A percentile compares a stretch with the other conserved stretches of the same genome.
Conservation (phyloP, 441 rosid genomes). For the Pelargonium fulgidum region DNA sequence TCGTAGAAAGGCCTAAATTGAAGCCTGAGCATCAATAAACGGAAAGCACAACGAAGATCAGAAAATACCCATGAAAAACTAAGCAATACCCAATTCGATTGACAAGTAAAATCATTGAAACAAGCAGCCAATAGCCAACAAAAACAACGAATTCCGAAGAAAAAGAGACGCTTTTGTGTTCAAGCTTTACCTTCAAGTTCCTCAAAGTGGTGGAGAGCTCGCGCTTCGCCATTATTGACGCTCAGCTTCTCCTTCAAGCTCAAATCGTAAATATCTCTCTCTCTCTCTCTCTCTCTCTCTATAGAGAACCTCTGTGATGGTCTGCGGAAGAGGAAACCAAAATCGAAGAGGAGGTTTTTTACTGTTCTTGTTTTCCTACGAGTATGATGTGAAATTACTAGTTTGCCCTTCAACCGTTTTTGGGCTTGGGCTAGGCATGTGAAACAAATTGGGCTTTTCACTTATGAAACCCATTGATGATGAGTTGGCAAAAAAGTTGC, state of each 20-base stretch:
- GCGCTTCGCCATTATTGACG: constrained; percentile 58
- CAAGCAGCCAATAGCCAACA: not conserved
- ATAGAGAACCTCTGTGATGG: too few relatives aligned
- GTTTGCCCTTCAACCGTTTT: too few relatives aligned
- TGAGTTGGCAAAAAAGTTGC: too few relatives aligned
- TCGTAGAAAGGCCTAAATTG: not conserved
- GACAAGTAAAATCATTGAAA: not conserved
- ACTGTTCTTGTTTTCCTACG: too few relatives aligned
- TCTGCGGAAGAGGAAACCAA: too few relatives aligned
- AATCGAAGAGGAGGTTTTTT: too few relatives aligned
- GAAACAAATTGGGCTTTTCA: too few relatives aligned
- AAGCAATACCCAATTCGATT: not conserved
- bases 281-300: too few relatives aligned
- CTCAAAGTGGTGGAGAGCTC: constrained; percentile 79
- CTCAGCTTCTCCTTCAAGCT: not conserved
- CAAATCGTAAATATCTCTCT: not conserved
- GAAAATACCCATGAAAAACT: not conserved
- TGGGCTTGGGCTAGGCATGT: too few relatives aligned
- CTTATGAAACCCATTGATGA: too few relatives aligned
- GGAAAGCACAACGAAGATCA: not conserved
- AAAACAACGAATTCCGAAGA: not conserved
- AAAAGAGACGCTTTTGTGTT: not conserved
- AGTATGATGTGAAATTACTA: too few relatives aligned
- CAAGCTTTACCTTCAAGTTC: constrained; percentile 65
- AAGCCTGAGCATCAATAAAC: not conserved